These are phyloP conservation scores for Phialemoniopsis sp. DNA, from an alignment of 2,329 filamentous ascomycete species.

Conservation along the genomic window DNA sequence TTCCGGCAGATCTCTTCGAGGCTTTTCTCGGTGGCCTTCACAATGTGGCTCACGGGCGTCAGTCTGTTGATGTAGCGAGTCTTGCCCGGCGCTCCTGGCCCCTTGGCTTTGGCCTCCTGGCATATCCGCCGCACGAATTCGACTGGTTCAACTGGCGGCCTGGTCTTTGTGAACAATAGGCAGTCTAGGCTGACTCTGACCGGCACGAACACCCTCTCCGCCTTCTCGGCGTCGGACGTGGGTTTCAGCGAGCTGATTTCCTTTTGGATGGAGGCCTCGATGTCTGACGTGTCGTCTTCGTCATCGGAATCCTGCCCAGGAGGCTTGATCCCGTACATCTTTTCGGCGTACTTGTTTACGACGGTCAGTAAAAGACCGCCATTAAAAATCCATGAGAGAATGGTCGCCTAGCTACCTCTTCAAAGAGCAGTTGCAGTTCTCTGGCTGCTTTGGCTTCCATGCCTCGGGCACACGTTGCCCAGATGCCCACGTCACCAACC, in stretches of 20 bases:
- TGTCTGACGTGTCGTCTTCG: constrained; percentile 52
- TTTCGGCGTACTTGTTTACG: constrained; percentile 57
- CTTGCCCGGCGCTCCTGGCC: too few relatives aligned
- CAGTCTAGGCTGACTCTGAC: constrained; percentile 57
- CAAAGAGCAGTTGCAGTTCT: constrained; percentile 63
- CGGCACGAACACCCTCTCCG: constrained; percentile 44
- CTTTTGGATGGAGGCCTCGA: constrained; percentile 67
- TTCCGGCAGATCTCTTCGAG: constrained; percentile 59
- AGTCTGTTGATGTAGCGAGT: constrained; percentile 50
- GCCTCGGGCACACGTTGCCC: constrained; percentile 71
- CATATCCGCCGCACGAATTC: constrained; percentile 51
- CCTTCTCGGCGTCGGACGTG: constrained; percentile 25
- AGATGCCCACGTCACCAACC: constrained; percentile 69
- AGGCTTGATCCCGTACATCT: constrained; percentile 48
- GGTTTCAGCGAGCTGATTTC: constrained; percentile 63
- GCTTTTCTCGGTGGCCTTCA: constrained; percentile 66
- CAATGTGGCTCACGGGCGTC: constrained; percentile 46
- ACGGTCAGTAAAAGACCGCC: constrained; percentile 8
- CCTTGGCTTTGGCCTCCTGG: constrained; percentile 43
- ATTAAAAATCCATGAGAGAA: background rate
- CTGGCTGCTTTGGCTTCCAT: constrained; percentile 66
- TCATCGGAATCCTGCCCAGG: constrained; percentile 27
- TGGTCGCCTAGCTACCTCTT: constrained; percentile 45
- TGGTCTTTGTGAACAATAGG: constrained; percentile 58
- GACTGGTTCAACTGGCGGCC: constrained; percentile 50